Percentiles rank a stretch among this genome's conserved stretches.
These are phyloP conservation scores for Pichia kluyveri DNA, from an alignment of 805 yeast species.

Conservation along the genomic window DNA sequence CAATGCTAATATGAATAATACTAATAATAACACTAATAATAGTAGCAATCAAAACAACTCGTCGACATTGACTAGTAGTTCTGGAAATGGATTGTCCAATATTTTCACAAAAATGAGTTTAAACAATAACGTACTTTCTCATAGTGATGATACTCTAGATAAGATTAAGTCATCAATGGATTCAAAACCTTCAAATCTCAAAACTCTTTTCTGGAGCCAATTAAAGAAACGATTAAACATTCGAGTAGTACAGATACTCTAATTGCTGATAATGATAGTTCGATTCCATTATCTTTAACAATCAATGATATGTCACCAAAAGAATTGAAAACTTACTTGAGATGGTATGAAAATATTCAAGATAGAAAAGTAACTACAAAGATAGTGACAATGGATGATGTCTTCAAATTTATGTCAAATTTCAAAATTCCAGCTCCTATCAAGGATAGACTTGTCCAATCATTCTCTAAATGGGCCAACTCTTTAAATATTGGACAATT, in stretches of 20 bases:
- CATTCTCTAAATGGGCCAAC: slow-evolving; percentile 45
- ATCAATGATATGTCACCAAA: slow-evolving; percentile 62
- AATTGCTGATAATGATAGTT: slow-evolving; percentile 26
- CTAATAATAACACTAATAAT: too few relatives aligned
- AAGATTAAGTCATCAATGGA: neutral
- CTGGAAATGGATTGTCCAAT: neutral
- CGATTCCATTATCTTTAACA: slow-evolving; percentile 56
- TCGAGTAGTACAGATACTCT: slow-evolving; percentile 23
- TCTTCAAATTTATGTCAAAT: slow-evolving; percentile 68
- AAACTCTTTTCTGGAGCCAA: neutral
- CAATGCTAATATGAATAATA: too few relatives aligned
- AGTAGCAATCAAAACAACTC: too few relatives aligned
- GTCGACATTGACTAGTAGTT: too few relatives aligned
- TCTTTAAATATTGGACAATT: slow-evolving; percentile 83
- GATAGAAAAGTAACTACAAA: slow-evolving; percentile 54
- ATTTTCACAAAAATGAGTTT: slow-evolving; percentile 1
- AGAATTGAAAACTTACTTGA: slow-evolving; percentile 75
- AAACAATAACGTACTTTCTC: neutral
- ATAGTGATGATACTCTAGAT: slow-evolving; percentile 9
- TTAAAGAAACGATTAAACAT: slow-evolving; percentile 3
- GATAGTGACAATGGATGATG: slow-evolving; percentile 63
- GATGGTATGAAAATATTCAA: slow-evolving; percentile 88
- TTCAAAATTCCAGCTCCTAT: slow-evolving; percentile 52
- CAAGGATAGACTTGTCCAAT: slow-evolving; percentile 39
- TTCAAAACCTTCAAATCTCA: neutral